These are phyloP conservation scores for Hemileccinum impolitum DNA, from an alignment of 768 basidiomycete genomes.

Conservation along the genomic window DNA sequence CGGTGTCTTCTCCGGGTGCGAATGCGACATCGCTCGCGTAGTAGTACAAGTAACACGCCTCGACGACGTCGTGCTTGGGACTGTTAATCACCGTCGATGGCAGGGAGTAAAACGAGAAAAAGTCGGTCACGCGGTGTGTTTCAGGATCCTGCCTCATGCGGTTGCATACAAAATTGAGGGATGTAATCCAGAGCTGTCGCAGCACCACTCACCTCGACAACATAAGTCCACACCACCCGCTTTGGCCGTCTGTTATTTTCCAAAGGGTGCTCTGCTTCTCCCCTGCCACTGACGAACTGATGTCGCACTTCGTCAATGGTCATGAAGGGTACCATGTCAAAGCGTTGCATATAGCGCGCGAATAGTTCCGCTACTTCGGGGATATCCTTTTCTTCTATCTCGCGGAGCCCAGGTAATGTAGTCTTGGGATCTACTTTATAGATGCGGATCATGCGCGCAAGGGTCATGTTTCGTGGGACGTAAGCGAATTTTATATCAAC, in stretches of 20 bases:
- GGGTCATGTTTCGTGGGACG: conserved; percentile 82
- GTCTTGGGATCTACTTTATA: conserved; percentile 61
- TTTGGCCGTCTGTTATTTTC: conserved; percentile 48
- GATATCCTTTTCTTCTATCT: conserved; percentile 84
- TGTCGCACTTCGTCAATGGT: conserved; percentile 78
- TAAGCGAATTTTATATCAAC: conserved; percentile 87
- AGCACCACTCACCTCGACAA: conserved; percentile 72
- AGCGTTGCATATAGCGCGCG: conserved; percentile 76
- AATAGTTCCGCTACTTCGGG: conserved; percentile 67
- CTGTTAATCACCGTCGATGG: conserved; percentile 89
- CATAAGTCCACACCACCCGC: conserved; percentile 95
- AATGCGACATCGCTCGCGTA: conserved; percentile 84
- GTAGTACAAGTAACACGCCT: conserved; percentile 95
- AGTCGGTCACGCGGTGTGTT: conserved; percentile 85
- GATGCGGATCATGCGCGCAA: conserved; percentile 83
- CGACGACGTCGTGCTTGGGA: conserved; percentile 65
- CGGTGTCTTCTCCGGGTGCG: conserved; percentile 55
- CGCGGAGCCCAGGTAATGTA: conserved; percentile 65
- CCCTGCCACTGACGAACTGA: conserved; percentile 84
- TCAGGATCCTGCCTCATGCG: conserved; percentile 60
- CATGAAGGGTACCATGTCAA: conserved; percentile 77
- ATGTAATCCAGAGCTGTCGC: background rate
- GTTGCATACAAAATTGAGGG: conserved; percentile 1
- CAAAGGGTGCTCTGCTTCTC: conserved; percentile 40
- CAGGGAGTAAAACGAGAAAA: conserved; percentile 95